A percentile compares a stretch with the other conserved stretches of the same genome.
These are phyloP conservation scores for Fusarium circinatum DNA, from an alignment of 2,329 filamentous ascomycete species.

Conservation along the genomic window DNA sequence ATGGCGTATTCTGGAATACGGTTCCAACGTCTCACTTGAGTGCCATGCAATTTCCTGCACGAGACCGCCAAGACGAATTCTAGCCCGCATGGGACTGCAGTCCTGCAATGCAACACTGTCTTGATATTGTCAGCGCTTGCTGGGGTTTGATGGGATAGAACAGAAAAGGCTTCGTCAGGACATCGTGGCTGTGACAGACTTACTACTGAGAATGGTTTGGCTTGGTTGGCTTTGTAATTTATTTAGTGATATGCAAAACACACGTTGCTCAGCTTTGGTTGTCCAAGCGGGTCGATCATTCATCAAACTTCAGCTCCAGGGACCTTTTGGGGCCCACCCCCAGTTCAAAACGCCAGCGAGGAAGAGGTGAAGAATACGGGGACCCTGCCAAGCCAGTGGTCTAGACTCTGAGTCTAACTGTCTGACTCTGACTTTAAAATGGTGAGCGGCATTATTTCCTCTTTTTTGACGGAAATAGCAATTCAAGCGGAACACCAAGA, in stretches of 20 bases:
- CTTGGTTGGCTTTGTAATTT: not conserved
- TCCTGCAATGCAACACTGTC: conserved; percentile 14
- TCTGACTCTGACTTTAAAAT: not conserved
- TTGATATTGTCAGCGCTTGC: conserved; percentile 1
- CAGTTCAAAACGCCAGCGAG: conserved; percentile 6
- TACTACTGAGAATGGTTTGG: not conserved
- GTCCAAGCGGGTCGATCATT: conserved; percentile 25
- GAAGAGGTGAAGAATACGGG: conserved; percentile 3
- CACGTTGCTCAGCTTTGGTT: not conserved
- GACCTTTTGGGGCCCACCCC: conserved; percentile 11
- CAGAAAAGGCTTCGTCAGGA: not conserved
- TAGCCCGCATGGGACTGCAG: not conserved
- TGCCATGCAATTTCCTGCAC: conserved; percentile 18
- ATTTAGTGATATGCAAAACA: conserved; percentile 16
- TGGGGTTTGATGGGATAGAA: not conserved
- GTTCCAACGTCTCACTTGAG: conserved; percentile 14
- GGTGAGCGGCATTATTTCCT: conserved; percentile 8
- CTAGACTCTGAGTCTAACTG: conserved; percentile 23
- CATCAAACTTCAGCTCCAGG: not conserved
- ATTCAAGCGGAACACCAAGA: not conserved
- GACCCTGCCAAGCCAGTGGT: conserved; percentile 30
- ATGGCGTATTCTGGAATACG: conserved; percentile 30
- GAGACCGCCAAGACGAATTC: not conserved
- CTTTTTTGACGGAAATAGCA: conserved; percentile 3
- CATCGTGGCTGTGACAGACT: not conserved